Base-by-base conservation (phyloP, 2,329 filamentous ascomycete genomes). In the Penicillium sp. region DNA sequence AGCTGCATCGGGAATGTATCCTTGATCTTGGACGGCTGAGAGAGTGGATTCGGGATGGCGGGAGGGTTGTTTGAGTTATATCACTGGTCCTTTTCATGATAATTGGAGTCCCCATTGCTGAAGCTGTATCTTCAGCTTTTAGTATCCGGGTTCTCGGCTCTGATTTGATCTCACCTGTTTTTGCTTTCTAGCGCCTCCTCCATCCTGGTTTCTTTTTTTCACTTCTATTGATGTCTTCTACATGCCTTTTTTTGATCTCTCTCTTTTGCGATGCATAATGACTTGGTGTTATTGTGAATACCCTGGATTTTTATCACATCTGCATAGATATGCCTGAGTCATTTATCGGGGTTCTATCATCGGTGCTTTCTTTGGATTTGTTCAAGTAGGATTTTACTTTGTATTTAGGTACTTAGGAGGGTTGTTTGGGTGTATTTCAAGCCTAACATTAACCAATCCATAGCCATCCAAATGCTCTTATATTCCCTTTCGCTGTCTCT, bases 1-100 rank as follows among this genome's bases (percentile, higher is more conserved):
- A 81, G 54, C 61, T 73, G 56, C 79, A 81, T 61, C 67, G 72
- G 34, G 70, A 75, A 11, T 76, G 73, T 62, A 74, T 81, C 55
- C 53, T 71, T 41, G 72, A 75, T 23, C 68, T 81, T 38, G 76
- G 75, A 4, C 61, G 69, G 31, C 61, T 76, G 52, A 72, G 77
- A 25, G 67, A 76, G 40, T 75, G 71, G 71, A 70, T 77, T 40
- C 62, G 66, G 8, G 64, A 66, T 47, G 72, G 72, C 23, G 72
- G 73, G 0, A 73, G 66, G 39, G 56, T 72, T 13, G 59, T 65
- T 4, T 69, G 52, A 38, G 34, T n/a, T 27, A 13, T 2, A 13
- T 29, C 25, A 16, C 7, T 13, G 16, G 4, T 9, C 25, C 38
- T 41, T 19, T 33, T n/a, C 27, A 6, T 43, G 16, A 5, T 15